These are phyloP conservation scores for Neurospora sp. DNA, from an alignment of 495 filamentous ascomycete species.

Conservation along the genomic window DNA sequence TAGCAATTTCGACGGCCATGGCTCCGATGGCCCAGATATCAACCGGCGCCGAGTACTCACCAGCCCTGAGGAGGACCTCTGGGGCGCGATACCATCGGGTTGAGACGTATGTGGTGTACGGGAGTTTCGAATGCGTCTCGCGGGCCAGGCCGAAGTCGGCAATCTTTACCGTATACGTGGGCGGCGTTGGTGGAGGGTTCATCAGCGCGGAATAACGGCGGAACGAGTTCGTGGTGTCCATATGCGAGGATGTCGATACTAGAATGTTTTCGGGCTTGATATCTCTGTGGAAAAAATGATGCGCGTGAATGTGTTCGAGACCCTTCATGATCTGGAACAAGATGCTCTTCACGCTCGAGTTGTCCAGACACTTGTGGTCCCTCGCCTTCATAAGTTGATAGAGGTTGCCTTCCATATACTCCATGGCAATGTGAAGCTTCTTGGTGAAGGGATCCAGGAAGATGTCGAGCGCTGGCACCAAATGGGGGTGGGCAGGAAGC, in stretches of 20 bases:
- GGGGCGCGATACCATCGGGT: constrained; percentile 98
- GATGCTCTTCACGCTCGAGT: constrained; percentile 91
- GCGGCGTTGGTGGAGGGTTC: constrained; percentile 89
- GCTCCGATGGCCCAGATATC: constrained; percentile 98
- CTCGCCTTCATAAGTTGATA: constrained; percentile 98
- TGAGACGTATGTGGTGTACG: constrained; percentile 98
- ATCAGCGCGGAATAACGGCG: constrained; percentile 86
- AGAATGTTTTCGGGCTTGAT: constrained; percentile 99
- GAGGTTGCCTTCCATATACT: constrained; percentile 99
- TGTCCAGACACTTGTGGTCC: constrained; percentile 87
- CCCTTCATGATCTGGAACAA: constrained; percentile 93
- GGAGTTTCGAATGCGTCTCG: constrained; percentile 90
- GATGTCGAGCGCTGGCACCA: constrained; percentile 96
- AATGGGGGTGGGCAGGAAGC: constrained; percentile 74
- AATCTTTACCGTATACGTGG: constrained; percentile 93
- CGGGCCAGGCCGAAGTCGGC: constrained; percentile 98
- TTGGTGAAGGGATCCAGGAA: constrained; percentile 93
- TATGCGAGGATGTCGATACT: constrained; percentile 79
- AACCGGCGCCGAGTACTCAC: constrained; percentile 94
- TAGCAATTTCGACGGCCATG: constrained; percentile 99
- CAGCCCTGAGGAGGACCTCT: constrained; percentile 87
- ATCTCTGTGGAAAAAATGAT: constrained; percentile 97
- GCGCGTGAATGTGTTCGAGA: constrained; percentile 91
- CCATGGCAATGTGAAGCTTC: constrained; percentile 97
- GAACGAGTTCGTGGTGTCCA: constrained; percentile 70